Percentiles rank a stretch among this genome's conserved stretches.
These are phyloP conservation scores for Kazachstania martiniae DNA, from an alignment of 805 yeast species.

Conservation along the genomic window DNA sequence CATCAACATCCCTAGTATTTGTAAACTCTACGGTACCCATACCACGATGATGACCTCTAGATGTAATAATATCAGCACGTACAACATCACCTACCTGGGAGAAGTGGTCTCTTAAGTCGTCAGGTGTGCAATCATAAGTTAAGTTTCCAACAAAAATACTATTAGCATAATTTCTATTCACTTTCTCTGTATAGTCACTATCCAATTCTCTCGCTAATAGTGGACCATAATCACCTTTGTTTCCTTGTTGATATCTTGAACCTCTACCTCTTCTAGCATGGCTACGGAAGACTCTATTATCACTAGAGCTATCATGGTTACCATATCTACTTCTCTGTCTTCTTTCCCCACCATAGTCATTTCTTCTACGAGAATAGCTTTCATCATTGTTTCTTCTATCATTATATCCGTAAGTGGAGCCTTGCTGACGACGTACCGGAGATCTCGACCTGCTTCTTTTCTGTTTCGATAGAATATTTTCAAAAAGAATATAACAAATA, in stretches of 20 bases:
- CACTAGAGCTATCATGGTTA: constrained; percentile 8
- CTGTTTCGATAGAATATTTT: too few relatives aligned
- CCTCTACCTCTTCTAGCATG: constrained; percentile 13
- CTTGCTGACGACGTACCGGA: too few relatives aligned
- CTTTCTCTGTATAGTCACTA: constrained; percentile 28
- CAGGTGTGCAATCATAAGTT: constrained; percentile 52
- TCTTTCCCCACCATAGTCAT: constrained; percentile 1
- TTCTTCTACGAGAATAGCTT: constrained; percentile 1
- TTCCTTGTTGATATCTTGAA: constrained; percentile 1
- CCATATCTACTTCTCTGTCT: constrained; percentile 10
- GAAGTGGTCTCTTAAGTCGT: constrained; percentile 50
- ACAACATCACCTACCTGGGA: constrained; percentile 52
- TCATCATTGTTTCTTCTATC: constrained; percentile 3
- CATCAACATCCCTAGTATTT: constrained; percentile 49
- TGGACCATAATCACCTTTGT: constrained; percentile 21
- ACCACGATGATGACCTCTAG: constrained; percentile 74
- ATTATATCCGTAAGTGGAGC: constrained; percentile 1
- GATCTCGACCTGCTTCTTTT: constrained; percentile 18
- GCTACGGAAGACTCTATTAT: constrained; percentile 9
- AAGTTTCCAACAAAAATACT: constrained; percentile 67
- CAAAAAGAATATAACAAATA: not conserved
- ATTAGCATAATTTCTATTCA: constrained; percentile 51
- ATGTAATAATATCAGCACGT: constrained; percentile 73
- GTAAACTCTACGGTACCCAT: constrained; percentile 87
- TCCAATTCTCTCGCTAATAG: constrained; percentile 15